These are phyloP conservation scores for Talaromyces liani DNA, from an alignment of 495 filamentous ascomycete species.

Conservation along the genomic window DNA sequence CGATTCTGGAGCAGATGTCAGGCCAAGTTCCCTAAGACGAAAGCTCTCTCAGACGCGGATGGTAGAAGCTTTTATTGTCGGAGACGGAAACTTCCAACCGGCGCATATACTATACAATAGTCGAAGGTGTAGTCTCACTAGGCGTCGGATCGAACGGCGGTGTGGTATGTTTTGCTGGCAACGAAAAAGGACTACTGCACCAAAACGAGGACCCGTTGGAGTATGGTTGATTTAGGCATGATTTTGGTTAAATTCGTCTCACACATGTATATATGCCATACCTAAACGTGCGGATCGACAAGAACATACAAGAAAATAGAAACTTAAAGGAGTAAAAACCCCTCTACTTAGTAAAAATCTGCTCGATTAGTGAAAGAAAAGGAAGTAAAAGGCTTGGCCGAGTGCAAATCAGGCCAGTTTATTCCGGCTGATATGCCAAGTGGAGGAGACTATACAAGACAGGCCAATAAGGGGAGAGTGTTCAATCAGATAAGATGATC, in stretches of 20 bases:
- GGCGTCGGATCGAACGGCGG: not conserved
- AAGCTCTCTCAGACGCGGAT: too few relatives aligned
- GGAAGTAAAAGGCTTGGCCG: not conserved
- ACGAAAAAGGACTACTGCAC: not conserved
- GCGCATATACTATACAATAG: too few relatives aligned
- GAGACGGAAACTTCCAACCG: too few relatives aligned
- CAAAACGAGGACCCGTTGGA: not conserved
- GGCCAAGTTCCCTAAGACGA: too few relatives aligned
- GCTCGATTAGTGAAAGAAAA: not conserved
- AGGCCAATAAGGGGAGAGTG: conserved; percentile 9
- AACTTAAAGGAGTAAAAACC: not conserved
- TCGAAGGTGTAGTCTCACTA: too few relatives aligned
- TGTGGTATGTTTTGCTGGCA: not conserved
- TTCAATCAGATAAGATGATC: conserved; percentile 17
- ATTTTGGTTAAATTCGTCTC: too few relatives aligned
- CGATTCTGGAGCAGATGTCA: too few relatives aligned
- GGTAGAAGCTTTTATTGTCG: too few relatives aligned
- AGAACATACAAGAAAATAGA: not conserved
- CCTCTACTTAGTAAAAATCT: not conserved
- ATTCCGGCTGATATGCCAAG: not conserved
- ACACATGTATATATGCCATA: not conserved
- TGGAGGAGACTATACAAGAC: not conserved
- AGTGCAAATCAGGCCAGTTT: not conserved
- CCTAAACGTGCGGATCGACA: too few relatives aligned
- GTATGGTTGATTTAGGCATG: too few relatives aligned